A percentile compares a stretch with the other conserved stretches of the same genome.
phyloP scores from a whole-genome alignment of 1,284 basidiomycete genomes.

The Pyrrhoderma noxium region DNA sequence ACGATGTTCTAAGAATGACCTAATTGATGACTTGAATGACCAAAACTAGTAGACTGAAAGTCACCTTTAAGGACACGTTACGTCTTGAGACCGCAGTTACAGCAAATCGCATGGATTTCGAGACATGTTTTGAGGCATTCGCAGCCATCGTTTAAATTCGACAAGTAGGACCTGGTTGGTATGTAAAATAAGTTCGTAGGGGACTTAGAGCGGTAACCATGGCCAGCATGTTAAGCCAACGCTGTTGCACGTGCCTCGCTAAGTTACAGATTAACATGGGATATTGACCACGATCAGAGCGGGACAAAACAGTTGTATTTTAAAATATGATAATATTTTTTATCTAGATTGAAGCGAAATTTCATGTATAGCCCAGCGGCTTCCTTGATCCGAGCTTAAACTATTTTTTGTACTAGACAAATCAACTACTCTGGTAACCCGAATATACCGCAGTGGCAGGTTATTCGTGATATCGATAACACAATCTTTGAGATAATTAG shows the following conservation, averaged over 20 bases:
- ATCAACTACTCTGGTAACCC: conserved; percentile 22
- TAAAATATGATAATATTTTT: too few relatives aligned
- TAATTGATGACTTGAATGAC: conserved; percentile 1
- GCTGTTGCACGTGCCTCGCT: too few relatives aligned
- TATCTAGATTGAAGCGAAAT: conserved; percentile 33
- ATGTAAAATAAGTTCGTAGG: neutral
- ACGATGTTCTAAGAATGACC: conserved; percentile 39
- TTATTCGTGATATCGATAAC: conserved; percentile 23
- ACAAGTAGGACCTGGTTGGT: neutral
- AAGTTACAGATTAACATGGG: too few relatives aligned
- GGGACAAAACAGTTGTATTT: too few relatives aligned
- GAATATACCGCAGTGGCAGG: conserved; percentile 30
- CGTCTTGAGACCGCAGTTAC: conserved; percentile 4
- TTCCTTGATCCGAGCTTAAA: conserved; percentile 23
- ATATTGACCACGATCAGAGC: too few relatives aligned
- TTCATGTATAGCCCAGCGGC: conserved; percentile 40
- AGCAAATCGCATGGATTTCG: neutral
- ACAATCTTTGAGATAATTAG: conserved; percentile 28
- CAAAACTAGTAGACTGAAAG: neutral
- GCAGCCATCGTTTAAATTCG: too few relatives aligned
- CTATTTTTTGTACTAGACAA: conserved; percentile 14
- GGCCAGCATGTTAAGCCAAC: neutral
- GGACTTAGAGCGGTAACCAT: neutral
- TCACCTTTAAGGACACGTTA: conserved; percentile 14
- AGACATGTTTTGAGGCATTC: neutral